Percentiles rank a stretch among this genome's conserved stretches.
Conservation (phyloP, 2,329 filamentous ascomycete genomes). For the Clarireedia monteithiana region DNA sequence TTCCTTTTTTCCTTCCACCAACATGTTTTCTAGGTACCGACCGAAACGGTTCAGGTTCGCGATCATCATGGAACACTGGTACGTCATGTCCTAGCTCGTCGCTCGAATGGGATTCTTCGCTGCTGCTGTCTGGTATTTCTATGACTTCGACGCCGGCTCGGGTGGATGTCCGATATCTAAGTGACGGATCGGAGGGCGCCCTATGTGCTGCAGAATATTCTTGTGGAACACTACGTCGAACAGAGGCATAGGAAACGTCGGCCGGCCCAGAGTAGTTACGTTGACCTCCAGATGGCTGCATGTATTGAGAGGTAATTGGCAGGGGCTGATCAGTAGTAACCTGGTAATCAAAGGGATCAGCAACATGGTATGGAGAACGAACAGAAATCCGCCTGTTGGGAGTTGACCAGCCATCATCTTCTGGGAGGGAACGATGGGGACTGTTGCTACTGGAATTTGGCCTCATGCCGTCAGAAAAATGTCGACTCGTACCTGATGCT, state of each 20-base stretch:
- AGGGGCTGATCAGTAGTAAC: constrained; percentile 22
- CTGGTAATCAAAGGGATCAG: constrained; percentile 34
- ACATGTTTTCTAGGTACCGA: neutral
- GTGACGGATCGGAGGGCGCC: constrained; percentile 17
- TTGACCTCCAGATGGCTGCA: constrained; percentile 25
- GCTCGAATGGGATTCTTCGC: constrained; percentile 16
- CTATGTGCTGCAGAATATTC: constrained; percentile 17
- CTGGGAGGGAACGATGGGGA: constrained; percentile 34
- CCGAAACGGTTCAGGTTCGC: neutral
- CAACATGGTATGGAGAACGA: constrained; percentile 22
- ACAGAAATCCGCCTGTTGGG: constrained; percentile 28
- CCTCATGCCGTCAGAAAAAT: constrained; percentile 25
- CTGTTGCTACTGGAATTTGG: constrained; percentile 32
- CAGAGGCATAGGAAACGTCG: constrained; percentile 30
- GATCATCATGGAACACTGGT: constrained; percentile 22
- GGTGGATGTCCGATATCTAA: constrained; percentile 12
- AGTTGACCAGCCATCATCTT: constrained; percentile 40
- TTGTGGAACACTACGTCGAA: constrained; percentile 20
- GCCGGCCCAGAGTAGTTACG: constrained; percentile 27
- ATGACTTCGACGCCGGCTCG: constrained; percentile 15
- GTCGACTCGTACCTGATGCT: constrained; percentile 19
- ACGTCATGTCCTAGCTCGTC: constrained; percentile 26
- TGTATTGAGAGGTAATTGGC: constrained; percentile 27
- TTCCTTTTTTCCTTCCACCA: neutral
- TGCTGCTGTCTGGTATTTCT: constrained; percentile 12